Evolutionary conservation across 2,329 filamentous ascomycete species (phyloP), one percentile per base, ranked within the genome.

Genomic region (Microdochium paspali): DNA sequence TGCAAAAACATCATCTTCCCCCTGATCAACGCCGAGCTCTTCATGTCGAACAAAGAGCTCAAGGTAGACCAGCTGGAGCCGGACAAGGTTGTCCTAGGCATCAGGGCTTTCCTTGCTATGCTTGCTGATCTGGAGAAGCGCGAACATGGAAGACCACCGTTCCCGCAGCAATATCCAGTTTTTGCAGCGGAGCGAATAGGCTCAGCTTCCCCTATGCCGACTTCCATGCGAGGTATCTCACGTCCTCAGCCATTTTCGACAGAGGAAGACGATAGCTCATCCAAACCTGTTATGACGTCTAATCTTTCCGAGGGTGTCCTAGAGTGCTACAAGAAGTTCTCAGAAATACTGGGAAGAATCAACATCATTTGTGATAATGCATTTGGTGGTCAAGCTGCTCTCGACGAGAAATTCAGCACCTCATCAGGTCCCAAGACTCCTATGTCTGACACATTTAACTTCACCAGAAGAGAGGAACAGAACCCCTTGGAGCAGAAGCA

Each of bases 61-160:
- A 90, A 82, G 60, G 86, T 96, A 24, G 93, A 97, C 60, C 88
- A 94, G 59, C 76, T 98, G 51, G 93, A 98, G 52, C 93, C 94
- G 0, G 94, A 98, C 61, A 85, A 88, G 57, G 95, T 96, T 69
- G 91, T 97, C n/a, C 87, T 98, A 56, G 93, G 90, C 2, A 98
- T 98, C 52, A 81, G 90, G 52, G 87, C 93, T 3, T 98, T 97
- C 61, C 74, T 98, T 24, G 87, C 86, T 26, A 89, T 97, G 55
- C 91, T 98, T 80, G 79, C 86, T 1, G 93, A 98, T 62, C 72
- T 97, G 24, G 93, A 98, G 64, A 91, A 85, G 53, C 84, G 85
- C 24, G 85, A 90, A 44, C 77, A 82, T 52, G 79, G 84, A 12
- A 77, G 77, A 23, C 93, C 93, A 2, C 87, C 90, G 0, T 96